Base-by-base conservation (phyloP, 2,329 filamentous ascomycete genomes). In the Monilinia laxa region DNA sequence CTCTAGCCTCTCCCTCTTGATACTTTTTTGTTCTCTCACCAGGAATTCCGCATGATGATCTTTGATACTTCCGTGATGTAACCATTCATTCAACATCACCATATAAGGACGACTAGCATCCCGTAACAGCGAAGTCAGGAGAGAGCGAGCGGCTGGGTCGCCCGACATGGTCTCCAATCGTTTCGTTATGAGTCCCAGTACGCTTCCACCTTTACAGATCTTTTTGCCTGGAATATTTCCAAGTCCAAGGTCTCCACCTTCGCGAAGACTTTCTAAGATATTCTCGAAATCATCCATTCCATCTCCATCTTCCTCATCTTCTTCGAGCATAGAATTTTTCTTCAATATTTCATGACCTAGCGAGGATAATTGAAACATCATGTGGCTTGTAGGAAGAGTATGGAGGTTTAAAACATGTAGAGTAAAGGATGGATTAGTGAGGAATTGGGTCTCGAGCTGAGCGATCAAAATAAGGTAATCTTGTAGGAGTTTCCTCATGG, bases 61-160 rank as follows among this genome's bases (percentile, higher is more conserved):
- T 74, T 90, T 92, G 77, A 99, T 98, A 59, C 90, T 92, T 51
- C 95, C 95, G 75, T 96, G 94, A 75, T 99, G 95, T 20, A 99
- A 82, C 95, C 95, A 99, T 77, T 98, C 94, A 75, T 99, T 99
- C 68, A 99, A 81, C 95, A 99, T 99, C 53, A 86, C 85, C 93
- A 98, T 97, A 76, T 99, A 99, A 0, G 95, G 95, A 65, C 90
- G 87, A 74, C 93, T 97, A 1, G 94, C 90, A 77, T 98, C 94
- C 66, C 92, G 85, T 53, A 99, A 79, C 38, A 99, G 80, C 3
- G 89, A 90, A 14, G 92, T 95, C 14, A 99, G 83, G 25, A 99
- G 80, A 31, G 88, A 86, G 70, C 92, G 87, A 25, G 95, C 93
- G 0, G 92, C 90, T 4, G 95, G 95, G 75, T 99, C 95, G 56